Conservation (phyloP, 352 stramenopile genomes). For the Thalassiosira oceanica region DNA sequence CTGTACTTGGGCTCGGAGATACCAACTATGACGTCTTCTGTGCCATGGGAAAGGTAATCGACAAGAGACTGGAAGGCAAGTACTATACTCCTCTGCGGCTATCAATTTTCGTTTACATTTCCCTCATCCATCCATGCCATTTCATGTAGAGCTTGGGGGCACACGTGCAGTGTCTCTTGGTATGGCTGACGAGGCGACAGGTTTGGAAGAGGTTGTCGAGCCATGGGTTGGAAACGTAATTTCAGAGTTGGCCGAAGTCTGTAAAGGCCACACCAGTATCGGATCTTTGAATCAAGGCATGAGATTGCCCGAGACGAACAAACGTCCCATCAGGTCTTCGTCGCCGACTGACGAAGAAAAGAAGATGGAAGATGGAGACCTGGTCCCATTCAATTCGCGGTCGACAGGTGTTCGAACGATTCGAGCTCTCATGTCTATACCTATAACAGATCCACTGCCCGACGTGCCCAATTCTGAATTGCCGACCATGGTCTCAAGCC, state of each 20-base stretch:
- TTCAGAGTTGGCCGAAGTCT: constrained; percentile 46
- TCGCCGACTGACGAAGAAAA: constrained; percentile 44
- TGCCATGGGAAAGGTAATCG: constrained; percentile 87
- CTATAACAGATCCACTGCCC: constrained; percentile 16
- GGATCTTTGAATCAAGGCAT: too few relatives aligned
- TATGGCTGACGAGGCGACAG: constrained; percentile 88
- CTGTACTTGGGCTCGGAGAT: constrained; percentile 89
- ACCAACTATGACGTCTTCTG: constrained; percentile 95
- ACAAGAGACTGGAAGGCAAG: constrained; percentile 84
- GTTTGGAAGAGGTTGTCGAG: constrained; percentile 92
- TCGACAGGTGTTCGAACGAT: constrained; percentile 38
- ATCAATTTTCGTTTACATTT: too few relatives aligned
- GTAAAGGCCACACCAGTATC: constrained; percentile 15
- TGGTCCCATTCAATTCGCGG: background rate
- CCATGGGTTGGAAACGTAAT: constrained; percentile 80
- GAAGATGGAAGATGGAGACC: constrained; percentile 52
- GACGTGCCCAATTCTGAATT: constrained; percentile 38
- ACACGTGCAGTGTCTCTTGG: constrained; percentile 78
- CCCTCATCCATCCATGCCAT: too few relatives aligned
- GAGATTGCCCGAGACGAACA: too few relatives aligned
- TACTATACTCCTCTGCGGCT: too few relatives aligned
- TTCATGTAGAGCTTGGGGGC: constrained; percentile 88
- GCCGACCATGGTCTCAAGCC: constrained; percentile 37
- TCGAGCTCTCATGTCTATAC: constrained; percentile 36
- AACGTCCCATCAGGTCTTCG: background rate